A percentile compares a stretch with the other conserved stretches of the same genome.
Evolutionary conservation across 1,284 basidiomycete genomes (phyloP).

Genomic region (Ceratobasidium sp.): DNA sequence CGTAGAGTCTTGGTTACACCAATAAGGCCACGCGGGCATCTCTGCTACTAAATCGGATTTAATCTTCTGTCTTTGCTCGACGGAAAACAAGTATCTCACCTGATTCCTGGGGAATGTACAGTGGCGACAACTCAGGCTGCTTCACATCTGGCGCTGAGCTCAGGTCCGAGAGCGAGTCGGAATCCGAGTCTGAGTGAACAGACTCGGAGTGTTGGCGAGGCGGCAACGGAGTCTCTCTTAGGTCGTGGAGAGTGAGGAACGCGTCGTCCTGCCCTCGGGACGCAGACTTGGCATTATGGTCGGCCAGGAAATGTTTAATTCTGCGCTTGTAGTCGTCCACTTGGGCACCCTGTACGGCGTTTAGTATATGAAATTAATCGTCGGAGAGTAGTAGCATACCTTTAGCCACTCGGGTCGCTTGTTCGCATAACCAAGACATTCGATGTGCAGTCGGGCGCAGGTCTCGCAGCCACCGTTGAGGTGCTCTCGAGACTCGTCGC

Average conservation of each 20-base stretch:
- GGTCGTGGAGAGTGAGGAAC: not conserved
- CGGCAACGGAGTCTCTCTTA: not conserved
- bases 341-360: not conserved
- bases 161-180: not conserved
- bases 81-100: no score
- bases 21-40: no score
- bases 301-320: conserved; percentile 30
- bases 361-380: not conserved
- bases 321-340: conserved; percentile 21
- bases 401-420: conserved; percentile 58
- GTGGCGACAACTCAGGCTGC: not conserved
- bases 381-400: conserved; percentile 15
- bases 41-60: no score
- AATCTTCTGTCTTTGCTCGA: no score
- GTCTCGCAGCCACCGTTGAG: conserved; percentile 70
- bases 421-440: conserved; percentile 82
- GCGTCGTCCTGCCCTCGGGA: conserved; percentile 4
- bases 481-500: conserved; percentile 39
- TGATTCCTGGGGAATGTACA: no score
- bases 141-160: no score
- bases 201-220: conserved; percentile 6
- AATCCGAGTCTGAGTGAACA: conserved; percentile 8
- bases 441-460: conserved; percentile 76
- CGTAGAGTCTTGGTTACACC: no score
- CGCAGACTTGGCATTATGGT: conserved; percentile 23